phyloP scores from a whole-genome alignment of 805 yeast species.

The Candida tallmaniae region DNA sequence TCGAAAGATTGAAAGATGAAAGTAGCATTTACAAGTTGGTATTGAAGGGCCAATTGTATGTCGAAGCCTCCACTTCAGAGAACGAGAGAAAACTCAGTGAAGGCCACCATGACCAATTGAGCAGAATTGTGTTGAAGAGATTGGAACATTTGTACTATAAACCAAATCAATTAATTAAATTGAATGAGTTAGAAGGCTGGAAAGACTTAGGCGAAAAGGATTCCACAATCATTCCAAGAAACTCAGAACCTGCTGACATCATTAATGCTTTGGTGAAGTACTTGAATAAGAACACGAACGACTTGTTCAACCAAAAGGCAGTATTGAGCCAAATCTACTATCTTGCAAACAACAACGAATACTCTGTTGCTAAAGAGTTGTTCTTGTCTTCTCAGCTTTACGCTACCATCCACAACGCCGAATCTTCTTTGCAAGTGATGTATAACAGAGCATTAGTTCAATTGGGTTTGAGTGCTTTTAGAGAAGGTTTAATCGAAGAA shows the following conservation, averaged over 20 bases:
- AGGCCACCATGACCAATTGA: conserved; percentile 49
- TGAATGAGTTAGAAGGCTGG: conserved; percentile 79
- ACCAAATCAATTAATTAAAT: conserved; percentile 66
- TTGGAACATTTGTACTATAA: conserved; percentile 92
- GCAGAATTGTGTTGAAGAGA: conserved; percentile 77
- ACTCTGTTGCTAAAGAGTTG: conserved; percentile 82
- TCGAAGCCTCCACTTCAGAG: conserved; percentile 53
- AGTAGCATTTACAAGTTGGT: conserved; percentile 67
- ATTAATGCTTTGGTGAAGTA: conserved; percentile 62
- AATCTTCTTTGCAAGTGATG: conserved; percentile 80
- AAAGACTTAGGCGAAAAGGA: conserved; percentile 27
- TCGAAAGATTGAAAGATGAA: conserved; percentile 88
- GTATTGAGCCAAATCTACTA: conserved; percentile 82
- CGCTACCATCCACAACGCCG: conserved; percentile 77
- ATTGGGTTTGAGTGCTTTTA: conserved; percentile 93
- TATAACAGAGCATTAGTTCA: conserved; percentile 96
- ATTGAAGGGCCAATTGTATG: conserved; percentile 80
- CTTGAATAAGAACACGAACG: conserved; percentile 59
- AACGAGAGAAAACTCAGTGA: conserved; percentile 31
- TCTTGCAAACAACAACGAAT: conserved; percentile 84
- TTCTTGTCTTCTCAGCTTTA: conserved; percentile 82
- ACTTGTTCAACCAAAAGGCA: conserved; percentile 74
- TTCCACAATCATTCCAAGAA: conserved; percentile 27
- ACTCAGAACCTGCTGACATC: conserved; percentile 40
- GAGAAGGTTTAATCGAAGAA: conserved; percentile 80